phyloP scores from a whole-genome alignment of 305 asterid genomes.

The Fraxinus angustifolia region DNA sequence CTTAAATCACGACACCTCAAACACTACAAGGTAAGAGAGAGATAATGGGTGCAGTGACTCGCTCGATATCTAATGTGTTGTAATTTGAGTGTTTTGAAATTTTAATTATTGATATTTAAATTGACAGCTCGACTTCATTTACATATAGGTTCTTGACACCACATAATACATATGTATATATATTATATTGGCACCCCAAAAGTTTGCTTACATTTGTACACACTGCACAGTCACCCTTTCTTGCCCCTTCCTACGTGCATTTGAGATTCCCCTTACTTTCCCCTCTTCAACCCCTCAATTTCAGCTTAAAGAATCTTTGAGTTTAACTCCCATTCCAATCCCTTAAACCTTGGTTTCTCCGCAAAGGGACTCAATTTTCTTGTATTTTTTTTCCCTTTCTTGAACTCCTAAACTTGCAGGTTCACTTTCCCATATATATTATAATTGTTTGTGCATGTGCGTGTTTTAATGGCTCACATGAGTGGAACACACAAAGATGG shows the following conservation, averaged over 20 bases:
- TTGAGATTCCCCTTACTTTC: constrained; percentile 42
- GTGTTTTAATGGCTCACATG: constrained; percentile 39
- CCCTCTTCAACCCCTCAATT: constrained; percentile 21
- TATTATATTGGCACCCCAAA: constrained; percentile 27
- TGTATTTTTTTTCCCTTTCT: constrained; percentile 18
- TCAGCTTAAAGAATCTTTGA: constrained; percentile 28
- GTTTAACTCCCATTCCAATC: constrained; percentile 26
- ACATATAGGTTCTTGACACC: not conserved
- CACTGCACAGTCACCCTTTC: constrained; percentile 11
- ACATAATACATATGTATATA: constrained; percentile 24
- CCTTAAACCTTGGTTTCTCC: constrained; percentile 30
- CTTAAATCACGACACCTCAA: not conserved
- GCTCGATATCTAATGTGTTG: not conserved
- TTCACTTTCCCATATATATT: not conserved
- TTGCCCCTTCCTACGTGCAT: constrained; percentile 33
- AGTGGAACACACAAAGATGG: constrained; percentile 44
- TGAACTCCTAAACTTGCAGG: constrained; percentile 16
- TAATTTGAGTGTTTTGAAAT: too few relatives aligned
- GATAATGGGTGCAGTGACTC: not conserved
- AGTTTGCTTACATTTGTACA: constrained; percentile 37
- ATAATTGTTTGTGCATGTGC: constrained; percentile 31
- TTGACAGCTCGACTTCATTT: not conserved
- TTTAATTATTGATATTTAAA: not conserved
- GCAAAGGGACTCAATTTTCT: constrained; percentile 15
- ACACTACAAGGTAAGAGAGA: not conserved